These are phyloP conservation scores for Mariannaea sp. DNA, from an alignment of 2,329 filamentous ascomycete genomes.

Conservation along the genomic window DNA sequence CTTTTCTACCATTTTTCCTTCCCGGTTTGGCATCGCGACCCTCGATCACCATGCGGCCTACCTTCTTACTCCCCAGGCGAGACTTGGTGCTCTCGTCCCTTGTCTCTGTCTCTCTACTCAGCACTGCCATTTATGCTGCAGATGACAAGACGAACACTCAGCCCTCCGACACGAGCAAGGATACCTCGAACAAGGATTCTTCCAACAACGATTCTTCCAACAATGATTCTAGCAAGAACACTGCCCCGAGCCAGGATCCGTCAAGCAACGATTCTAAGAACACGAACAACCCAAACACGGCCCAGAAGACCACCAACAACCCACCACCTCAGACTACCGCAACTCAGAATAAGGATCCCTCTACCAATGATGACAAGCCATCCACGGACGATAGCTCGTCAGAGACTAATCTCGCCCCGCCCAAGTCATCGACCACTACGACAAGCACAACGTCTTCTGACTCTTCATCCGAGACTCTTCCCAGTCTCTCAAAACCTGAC, in stretches of 20 bases:
- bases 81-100: conserved; percentile 38
- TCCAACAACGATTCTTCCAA: background rate
- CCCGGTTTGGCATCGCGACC: background rate
- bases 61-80: conserved; percentile 34
- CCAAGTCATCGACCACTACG: conserved; percentile 21
- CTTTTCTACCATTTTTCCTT: too few relatives aligned
- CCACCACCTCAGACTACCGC: conserved; percentile 27
- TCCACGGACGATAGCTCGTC: conserved; percentile 27
- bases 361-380: conserved; percentile 18
- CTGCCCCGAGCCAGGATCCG: background rate
- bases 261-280: background rate
- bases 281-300: background rate
- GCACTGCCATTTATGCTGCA: conserved; percentile 43
- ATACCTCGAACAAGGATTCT: background rate
- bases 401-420: too few relatives aligned
- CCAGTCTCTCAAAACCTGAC: conserved; percentile 29
- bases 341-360: conserved; percentile 12
- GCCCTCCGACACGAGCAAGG: conserved; percentile 7
- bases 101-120: conserved; percentile 37
- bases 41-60: conserved; percentile 35
- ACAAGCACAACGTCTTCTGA: conserved; percentile 25
- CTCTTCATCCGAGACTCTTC: too few relatives aligned
- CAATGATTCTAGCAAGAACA: conserved; percentile 5
- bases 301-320: conserved; percentile 6
- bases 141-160: conserved; percentile 27